Percentiles rank a stretch among this genome's conserved stretches.
phyloP scores from a whole-genome alignment of 306 rosid species.

The Ceratonia siliqua region DNA sequence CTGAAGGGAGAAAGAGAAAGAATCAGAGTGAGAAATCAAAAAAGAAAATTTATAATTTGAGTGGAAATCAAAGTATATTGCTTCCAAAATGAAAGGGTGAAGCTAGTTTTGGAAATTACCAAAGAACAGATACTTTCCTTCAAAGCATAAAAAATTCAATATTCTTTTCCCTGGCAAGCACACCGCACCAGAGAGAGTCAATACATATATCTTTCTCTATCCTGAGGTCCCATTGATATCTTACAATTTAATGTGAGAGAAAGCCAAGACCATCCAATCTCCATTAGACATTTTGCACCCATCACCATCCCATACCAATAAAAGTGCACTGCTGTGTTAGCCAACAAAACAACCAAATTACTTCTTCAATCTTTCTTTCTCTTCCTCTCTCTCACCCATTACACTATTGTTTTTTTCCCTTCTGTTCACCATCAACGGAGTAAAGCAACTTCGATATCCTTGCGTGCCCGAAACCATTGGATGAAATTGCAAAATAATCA shows the following conservation, averaged over 20 bases:
- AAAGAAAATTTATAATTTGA: neutral
- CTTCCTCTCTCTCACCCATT: neutral
- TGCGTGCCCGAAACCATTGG: slow-evolving; percentile 43
- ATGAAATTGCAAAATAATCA: neutral
- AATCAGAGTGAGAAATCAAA: neutral
- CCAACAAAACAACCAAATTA: slow-evolving; percentile 30
- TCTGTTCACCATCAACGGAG: slow-evolving; percentile 46
- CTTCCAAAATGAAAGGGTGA: neutral
- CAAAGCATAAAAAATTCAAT: slow-evolving; percentile 17
- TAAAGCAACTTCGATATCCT: slow-evolving; percentile 41
- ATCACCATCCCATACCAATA: neutral
- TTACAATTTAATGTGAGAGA: too few species aligned
- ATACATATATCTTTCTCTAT: neutral
- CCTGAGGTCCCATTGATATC: neutral
- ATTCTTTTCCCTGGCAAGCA: slow-evolving; percentile 20
- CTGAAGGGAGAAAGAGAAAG: too few species aligned
- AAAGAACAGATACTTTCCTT: slow-evolving; percentile 39
- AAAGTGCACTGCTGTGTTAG: slow-evolving; percentile 36
- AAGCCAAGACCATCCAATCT: neutral
- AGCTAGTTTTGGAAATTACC: neutral
- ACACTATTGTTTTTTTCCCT: neutral
- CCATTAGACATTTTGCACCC: neutral
- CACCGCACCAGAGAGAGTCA: neutral
- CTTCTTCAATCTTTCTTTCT: neutral
- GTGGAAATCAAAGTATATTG: neutral